Percentiles rank a stretch among this genome's conserved stretches.
These are phyloP conservation scores for Dorcoceras hygrometricum DNA, from an alignment of 257 asterid species.

Conservation along the genomic window DNA sequence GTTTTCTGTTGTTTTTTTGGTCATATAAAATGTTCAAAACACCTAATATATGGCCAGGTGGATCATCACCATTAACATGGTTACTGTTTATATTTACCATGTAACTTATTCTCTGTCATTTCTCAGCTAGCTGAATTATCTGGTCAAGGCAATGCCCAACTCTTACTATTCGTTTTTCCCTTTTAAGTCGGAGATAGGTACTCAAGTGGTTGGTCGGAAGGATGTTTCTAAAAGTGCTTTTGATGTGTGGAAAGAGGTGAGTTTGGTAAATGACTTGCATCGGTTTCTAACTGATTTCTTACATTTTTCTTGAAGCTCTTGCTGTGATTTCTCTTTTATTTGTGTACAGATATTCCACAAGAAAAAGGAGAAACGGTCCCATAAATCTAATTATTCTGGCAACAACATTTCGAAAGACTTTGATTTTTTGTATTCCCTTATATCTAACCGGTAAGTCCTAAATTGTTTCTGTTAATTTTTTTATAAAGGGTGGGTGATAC, in stretches of 20 bases:
- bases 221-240: slow-evolving; percentile 81
- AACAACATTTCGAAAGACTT: slow-evolving; percentile 50
- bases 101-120: slow-evolving; percentile 4
- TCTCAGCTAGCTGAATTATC: slow-evolving; percentile 14
- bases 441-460: slow-evolving; percentile 71
- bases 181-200: slow-evolving; percentile 71
- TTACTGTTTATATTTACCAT: slow-evolving; percentile 10
- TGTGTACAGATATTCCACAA: slow-evolving; percentile 74
- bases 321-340: slow-evolving; percentile 12
- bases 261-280: slow-evolving; percentile 13
- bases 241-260: slow-evolving; percentile 97
- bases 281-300: slow-evolving; percentile 22
- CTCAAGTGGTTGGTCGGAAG: slow-evolving; percentile 95
- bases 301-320: slow-evolving; percentile 17
- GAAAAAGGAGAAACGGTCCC: slow-evolving; percentile 52
- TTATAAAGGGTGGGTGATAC: slow-evolving; percentile 26
- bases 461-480: slow-evolving; percentile 19
- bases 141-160: slow-evolving; percentile 8
- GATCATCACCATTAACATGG: slow-evolving; percentile 12
- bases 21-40: slow-evolving; percentile 24
- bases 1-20: slow-evolving; percentile 11
- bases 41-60: slow-evolving; percentile 19
- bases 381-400: slow-evolving; percentile 40
- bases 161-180: slow-evolving; percentile 21
- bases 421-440: slow-evolving; percentile 65